phyloP scores from a whole-genome alignment of 345 rosid species.

The Eucalyptus grandis region DNA sequence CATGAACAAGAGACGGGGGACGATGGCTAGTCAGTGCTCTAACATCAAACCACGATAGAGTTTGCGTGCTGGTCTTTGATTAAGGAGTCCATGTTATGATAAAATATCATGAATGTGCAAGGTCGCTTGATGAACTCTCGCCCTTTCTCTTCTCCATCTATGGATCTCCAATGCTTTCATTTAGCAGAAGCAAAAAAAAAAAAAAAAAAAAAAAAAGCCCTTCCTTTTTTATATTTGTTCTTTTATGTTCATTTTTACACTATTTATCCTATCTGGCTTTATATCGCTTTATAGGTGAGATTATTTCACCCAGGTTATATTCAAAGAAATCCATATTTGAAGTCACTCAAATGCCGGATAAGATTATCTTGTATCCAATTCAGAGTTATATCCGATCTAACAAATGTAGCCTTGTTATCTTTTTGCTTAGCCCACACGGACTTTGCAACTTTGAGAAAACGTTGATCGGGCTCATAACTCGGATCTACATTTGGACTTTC shows the following conservation, averaged over 20 bases:
- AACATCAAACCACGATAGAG: neutral
- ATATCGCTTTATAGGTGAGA: rapidly evolving
- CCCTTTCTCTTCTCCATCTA: neutral
- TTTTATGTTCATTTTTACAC: too few species aligned
- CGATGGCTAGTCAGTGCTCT: rapidly evolving
- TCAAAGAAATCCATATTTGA: neutral
- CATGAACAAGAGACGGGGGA: neutral
- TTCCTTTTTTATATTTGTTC: too few species aligned
- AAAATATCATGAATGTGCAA: neutral
- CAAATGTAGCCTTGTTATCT: too few species aligned
- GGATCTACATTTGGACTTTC: neutral
- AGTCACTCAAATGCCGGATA: too few species aligned
- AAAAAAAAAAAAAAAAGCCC: too few species aligned
- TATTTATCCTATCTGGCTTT: neutral
- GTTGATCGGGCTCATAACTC: neutral
- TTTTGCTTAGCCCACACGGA: neutral
- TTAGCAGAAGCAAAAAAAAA: too few species aligned
- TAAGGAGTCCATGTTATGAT: neutral
- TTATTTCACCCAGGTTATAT: too few species aligned
- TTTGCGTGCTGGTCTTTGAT: rapidly evolving
- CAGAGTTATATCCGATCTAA: too few species aligned
- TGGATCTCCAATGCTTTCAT: neutral
- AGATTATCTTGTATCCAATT: too few species aligned
- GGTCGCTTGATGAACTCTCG: neutral
- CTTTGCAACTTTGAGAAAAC: neutral